A percentile compares a stretch with the other conserved stretches of the same genome.
Conservation (phyloP, 176 grass and related monocot genomes). For the Thinopyrum elongatum region DNA sequence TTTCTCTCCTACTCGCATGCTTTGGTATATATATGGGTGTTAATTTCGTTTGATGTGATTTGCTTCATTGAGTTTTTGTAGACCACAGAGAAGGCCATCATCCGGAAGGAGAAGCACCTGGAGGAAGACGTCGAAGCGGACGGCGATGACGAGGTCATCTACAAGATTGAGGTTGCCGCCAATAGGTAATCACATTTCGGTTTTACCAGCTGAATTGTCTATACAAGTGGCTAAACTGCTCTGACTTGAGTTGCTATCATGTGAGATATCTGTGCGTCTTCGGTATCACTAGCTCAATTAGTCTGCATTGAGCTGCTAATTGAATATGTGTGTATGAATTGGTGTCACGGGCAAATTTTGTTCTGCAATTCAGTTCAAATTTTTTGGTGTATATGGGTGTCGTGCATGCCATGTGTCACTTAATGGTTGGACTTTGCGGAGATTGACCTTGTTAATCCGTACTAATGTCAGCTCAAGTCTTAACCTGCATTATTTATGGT, state of each 20-base stretch:
- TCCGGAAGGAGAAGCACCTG: slow-evolving; percentile 89
- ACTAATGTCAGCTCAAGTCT: neutral
- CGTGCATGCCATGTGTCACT: neutral
- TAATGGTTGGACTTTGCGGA: neutral
- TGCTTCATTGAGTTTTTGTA: neutral
- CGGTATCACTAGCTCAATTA: neutral
- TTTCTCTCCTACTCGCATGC: neutral
- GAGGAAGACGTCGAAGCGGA: slow-evolving; percentile 51
- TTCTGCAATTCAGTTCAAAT: neutral
- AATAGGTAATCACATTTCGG: slow-evolving; percentile 58
- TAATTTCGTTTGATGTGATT: neutral
- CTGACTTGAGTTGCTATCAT: neutral
- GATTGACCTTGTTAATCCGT: neutral
- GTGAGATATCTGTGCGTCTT: neutral
- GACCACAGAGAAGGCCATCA: slow-evolving; percentile 95
- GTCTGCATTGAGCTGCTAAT: slow-evolving; percentile 8
- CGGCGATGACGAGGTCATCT: slow-evolving; percentile 82
- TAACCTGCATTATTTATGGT: neutral
- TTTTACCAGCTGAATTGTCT: neutral
- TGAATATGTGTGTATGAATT: neutral
- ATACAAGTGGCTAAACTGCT: neutral
- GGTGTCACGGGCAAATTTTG: neutral
- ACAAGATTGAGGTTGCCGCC: slow-evolving; percentile 87
- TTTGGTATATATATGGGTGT: neutral
- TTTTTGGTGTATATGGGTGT: neutral